Conservation (phyloP, 305 asterid genomes). For the Rubia balearica region DNA sequence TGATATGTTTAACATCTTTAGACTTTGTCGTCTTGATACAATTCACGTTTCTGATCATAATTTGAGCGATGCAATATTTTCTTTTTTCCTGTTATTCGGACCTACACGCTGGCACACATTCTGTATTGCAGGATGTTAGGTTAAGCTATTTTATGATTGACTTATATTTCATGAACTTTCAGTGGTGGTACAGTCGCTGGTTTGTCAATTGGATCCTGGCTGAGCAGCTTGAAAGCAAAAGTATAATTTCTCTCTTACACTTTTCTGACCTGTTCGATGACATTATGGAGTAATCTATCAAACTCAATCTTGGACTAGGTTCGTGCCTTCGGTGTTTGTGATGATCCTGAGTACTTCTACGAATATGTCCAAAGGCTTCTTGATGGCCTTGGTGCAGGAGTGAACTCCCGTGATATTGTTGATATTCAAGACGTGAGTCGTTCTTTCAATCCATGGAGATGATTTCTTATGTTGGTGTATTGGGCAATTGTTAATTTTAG, state of each 20-base stretch:
- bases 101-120: not conserved
- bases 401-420: slow-evolving; percentile 66
- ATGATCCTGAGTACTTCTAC: slow-evolving; percentile 81
- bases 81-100: not conserved
- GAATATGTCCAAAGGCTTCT: slow-evolving; percentile 65
- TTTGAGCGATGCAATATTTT: not conserved
- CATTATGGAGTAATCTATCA: slow-evolving; percentile 7
- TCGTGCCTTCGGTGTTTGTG: slow-evolving; percentile 76
- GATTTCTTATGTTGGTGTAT: not conserved
- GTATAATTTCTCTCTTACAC: slow-evolving; percentile 33
- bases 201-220: slow-evolving; percentile 64
- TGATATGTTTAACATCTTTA: not conserved
- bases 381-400: slow-evolving; percentile 75
- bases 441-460: not conserved
- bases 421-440: slow-evolving; percentile 60
- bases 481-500: not conserved
- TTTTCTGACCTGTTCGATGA: not conserved
- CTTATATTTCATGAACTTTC: slow-evolving; percentile 25
- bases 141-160: slow-evolving; percentile 8
- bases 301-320: slow-evolving; percentile 38
- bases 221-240: slow-evolving; percentile 67
- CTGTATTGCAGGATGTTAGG: not conserved
- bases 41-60: not conserved
- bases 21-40: not conserved
- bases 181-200: slow-evolving; percentile 98